These are phyloP conservation scores for Cephaloascus fragrans DNA, from an alignment of 805 yeast species.

Conservation along the genomic window DNA sequence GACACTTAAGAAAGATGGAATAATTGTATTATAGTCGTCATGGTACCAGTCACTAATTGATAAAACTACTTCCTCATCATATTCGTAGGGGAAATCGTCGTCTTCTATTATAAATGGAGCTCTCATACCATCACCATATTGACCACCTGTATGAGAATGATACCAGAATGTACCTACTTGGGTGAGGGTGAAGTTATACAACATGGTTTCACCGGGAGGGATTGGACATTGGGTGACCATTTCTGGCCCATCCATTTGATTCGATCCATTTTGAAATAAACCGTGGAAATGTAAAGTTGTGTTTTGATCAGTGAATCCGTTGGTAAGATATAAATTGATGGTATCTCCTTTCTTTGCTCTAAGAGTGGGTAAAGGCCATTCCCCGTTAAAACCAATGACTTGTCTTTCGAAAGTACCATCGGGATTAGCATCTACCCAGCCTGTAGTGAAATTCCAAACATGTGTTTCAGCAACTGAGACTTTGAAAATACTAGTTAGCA, in stretches of 20 bases:
- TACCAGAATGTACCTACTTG: slow-evolving; percentile 96
- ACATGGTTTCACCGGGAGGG: slow-evolving; percentile 61
- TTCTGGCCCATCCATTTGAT: slow-evolving; percentile 87
- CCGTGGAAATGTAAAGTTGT: slow-evolving; percentile 94
- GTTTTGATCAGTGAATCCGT: slow-evolving; percentile 59
- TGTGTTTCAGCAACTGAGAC: slow-evolving; percentile 56
- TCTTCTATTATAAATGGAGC: slow-evolving; percentile 71
- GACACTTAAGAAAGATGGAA: slow-evolving; percentile 48
- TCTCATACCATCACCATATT: slow-evolving; percentile 91
- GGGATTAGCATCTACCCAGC: slow-evolving; percentile 60
- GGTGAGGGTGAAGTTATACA: slow-evolving; percentile 83
- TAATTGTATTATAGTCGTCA: slow-evolving; percentile 39
- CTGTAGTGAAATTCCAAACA: slow-evolving; percentile 53
- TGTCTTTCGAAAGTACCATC: slow-evolving; percentile 49
- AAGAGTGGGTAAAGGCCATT: slow-evolving; percentile 86
- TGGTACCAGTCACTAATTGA: slow-evolving; percentile 88
- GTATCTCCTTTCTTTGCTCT: slow-evolving; percentile 74
- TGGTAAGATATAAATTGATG: slow-evolving; percentile 60
- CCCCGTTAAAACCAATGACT: slow-evolving; percentile 58
- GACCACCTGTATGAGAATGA: slow-evolving; percentile 87
- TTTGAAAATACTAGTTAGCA: no score
- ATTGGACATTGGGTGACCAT: slow-evolving; percentile 86
- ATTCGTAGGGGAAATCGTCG: slow-evolving; percentile 57
- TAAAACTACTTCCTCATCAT: slow-evolving; percentile 69
- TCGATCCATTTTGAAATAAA: slow-evolving; percentile 67